Evolutionary conservation across 108 stramenopile genomes (phyloP).

Genomic region (Cylindrotheca fusiformis): DNA sequence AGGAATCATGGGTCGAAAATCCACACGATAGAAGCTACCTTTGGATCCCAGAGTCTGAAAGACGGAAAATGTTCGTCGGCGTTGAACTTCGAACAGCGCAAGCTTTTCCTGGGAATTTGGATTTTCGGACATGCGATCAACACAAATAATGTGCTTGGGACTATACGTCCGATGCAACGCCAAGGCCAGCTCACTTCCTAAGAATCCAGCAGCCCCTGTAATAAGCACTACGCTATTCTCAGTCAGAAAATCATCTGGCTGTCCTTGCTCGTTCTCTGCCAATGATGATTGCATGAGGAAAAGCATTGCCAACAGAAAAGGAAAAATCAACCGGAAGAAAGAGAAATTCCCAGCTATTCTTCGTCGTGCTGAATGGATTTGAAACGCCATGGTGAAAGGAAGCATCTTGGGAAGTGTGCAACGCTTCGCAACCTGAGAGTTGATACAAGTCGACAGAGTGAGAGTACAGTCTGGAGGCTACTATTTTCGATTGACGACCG

Average conservation of each 20-base stretch:
- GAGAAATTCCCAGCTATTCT: too few species aligned
- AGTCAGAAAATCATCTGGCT: conserved; percentile 22
- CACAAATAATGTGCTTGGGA: conserved; percentile 52
- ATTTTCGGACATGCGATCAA: conserved; percentile 53
- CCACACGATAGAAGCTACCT: conserved; percentile 62
- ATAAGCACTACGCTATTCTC: conserved; percentile 70
- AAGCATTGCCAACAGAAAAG: too few species aligned
- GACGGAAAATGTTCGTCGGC: conserved; percentile 73
- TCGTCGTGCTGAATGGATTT: too few species aligned
- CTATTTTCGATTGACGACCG: too few species aligned
- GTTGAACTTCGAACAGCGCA: conserved; percentile 66
- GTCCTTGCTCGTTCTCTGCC: not conserved
- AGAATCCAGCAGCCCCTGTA: conserved; percentile 80
- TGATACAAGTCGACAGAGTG: too few species aligned
- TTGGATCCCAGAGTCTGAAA: conserved; percentile 50
- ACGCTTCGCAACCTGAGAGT: too few species aligned
- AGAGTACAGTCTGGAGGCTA: too few species aligned
- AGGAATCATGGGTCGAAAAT: conserved; percentile 82
- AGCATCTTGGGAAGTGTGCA: too few species aligned
- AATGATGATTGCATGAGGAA: too few species aligned
- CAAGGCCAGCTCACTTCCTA: conserved; percentile 76
- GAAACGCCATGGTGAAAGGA: too few species aligned
- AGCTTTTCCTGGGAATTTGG: conserved; percentile 48
- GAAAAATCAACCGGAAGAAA: too few species aligned
- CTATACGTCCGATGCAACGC: conserved; percentile 73